phyloP scores from a whole-genome alignment of 2,329 filamentous ascomycete species.

The Aspergillus sp. region DNA sequence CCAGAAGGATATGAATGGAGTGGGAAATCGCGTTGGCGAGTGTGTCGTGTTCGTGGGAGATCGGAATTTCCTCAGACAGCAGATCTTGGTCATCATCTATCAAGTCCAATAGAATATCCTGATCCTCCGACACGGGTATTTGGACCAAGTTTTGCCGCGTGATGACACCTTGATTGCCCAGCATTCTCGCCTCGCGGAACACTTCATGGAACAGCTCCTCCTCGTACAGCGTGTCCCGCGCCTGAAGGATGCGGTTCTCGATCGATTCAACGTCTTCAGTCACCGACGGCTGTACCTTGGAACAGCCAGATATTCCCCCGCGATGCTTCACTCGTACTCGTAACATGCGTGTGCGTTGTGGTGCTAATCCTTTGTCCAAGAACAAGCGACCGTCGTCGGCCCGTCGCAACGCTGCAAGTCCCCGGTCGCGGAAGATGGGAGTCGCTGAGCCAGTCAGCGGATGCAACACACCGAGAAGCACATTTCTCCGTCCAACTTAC shows the following conservation, averaged over 20 bases:
- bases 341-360: slow-evolving; percentile 58
- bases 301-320: slow-evolving; percentile 59
- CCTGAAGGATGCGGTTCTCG: slow-evolving; percentile 37
- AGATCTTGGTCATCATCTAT: slow-evolving; percentile 54
- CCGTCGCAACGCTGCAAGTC: slow-evolving; percentile 77
- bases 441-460: slow-evolving; percentile 41
- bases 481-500: slow-evolving; percentile 42
- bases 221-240: slow-evolving; percentile 54
- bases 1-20: slow-evolving; percentile 72
- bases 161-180: slow-evolving; percentile 69
- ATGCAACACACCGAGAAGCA: background rate
- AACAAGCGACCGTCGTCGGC: slow-evolving; percentile 71
- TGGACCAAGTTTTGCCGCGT: slow-evolving; percentile 59
- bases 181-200: slow-evolving; percentile 71
- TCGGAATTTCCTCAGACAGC: slow-evolving; percentile 27
- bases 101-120: slow-evolving; percentile 67
- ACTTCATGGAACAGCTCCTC: slow-evolving; percentile 89
- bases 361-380: slow-evolving; percentile 62
- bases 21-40: slow-evolving; percentile 67
- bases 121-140: slow-evolving; percentile 53
- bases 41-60: slow-evolving; percentile 27
- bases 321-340: slow-evolving; percentile 65
- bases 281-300: slow-evolving; percentile 24
- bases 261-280: slow-evolving; percentile 26
- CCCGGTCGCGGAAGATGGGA: slow-evolving; percentile 62